Percentiles rank a stretch among this genome's conserved stretches.
These are phyloP conservation scores for Bodo saltans DNA, from an alignment of 78 protist species.

Conservation along the genomic window DNA sequence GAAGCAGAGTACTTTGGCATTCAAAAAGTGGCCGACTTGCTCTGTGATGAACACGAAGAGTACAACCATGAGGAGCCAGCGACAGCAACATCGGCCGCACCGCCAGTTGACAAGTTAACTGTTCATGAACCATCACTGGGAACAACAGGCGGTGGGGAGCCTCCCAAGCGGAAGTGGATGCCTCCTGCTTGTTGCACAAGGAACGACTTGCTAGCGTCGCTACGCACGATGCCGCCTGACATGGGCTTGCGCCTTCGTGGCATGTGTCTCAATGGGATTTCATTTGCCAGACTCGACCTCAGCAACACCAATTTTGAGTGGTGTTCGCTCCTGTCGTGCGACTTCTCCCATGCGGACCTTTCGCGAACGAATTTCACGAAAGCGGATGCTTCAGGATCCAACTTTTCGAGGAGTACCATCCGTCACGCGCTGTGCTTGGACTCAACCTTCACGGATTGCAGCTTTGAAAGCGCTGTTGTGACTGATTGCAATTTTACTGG, in stretches of 20 bases:
- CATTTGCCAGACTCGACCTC: slow-evolving; percentile 11
- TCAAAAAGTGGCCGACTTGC: not conserved
- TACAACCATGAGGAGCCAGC: no score
- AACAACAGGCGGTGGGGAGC: no score
- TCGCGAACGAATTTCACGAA: not conserved
- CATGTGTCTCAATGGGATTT: not conserved
- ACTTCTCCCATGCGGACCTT: not conserved
- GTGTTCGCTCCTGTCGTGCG: not conserved
- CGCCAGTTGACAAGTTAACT: not conserved
- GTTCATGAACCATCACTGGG: not conserved
- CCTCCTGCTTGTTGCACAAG: no score
- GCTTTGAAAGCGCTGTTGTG: not conserved
- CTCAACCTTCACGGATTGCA: not conserved
- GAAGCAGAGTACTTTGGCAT: slow-evolving; percentile 15
- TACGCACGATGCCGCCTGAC: not conserved
- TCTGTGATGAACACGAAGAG: no score
- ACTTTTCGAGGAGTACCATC: not conserved
- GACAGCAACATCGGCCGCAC: no score
- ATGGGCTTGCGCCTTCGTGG: not conserved
- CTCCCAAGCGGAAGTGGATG: no score
- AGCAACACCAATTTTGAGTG: not conserved
- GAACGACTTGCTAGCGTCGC: not conserved
- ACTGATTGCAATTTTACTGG: not conserved
- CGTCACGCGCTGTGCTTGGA: not conserved
- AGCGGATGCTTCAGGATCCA: not conserved